A percentile compares a stretch with the other conserved stretches of the same genome.
phyloP scores from a whole-genome alignment of 129 eudicot genomes.

The Scalesia atractyloides region DNA sequence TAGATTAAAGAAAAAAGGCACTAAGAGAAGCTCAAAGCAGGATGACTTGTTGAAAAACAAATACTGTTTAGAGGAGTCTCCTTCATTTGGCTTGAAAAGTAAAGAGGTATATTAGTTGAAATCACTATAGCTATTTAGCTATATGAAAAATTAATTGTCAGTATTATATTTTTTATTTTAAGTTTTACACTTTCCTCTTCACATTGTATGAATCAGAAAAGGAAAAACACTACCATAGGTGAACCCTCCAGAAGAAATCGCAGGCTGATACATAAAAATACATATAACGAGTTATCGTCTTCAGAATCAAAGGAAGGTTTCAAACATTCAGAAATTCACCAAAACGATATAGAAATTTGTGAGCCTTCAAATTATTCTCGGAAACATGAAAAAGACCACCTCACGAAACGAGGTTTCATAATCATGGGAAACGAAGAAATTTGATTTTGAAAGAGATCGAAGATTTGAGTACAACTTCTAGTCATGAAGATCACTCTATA shows the following conservation, averaged over 20 bases:
- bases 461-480: slow-evolving; percentile 34
- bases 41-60: slow-evolving; percentile 29
- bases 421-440: slow-evolving; percentile 26
- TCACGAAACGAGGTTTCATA: slow-evolving; percentile 22
- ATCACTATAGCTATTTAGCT: neutral
- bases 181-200: slow-evolving; percentile 22
- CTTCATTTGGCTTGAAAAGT: slow-evolving; percentile 26
- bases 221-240: slow-evolving; percentile 32
- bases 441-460: slow-evolving; percentile 36
- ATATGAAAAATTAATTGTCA: neutral
- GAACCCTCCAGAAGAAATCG: slow-evolving; percentile 50
- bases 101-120: slow-evolving; percentile 35
- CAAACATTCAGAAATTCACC: slow-evolving; percentile 18
- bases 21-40: slow-evolving; percentile 33
- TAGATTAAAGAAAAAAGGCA: slow-evolving; percentile 44
- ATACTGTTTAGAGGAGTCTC: slow-evolving; percentile 35
- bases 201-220: slow-evolving; percentile 34
- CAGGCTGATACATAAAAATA: slow-evolving; percentile 53
- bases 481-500: slow-evolving; percentile 24
- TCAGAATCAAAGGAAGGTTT: slow-evolving; percentile 39
- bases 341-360: slow-evolving; percentile 22
- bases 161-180: neutral
- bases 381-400: slow-evolving; percentile 28
- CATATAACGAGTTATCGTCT: slow-evolving; percentile 23
- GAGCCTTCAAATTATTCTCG: slow-evolving; percentile 30